A percentile compares a stretch with the other conserved stretches of the same genome.
Conservation (phyloP, 768 basidiomycete genomes). For the Boletus barrowsii region DNA sequence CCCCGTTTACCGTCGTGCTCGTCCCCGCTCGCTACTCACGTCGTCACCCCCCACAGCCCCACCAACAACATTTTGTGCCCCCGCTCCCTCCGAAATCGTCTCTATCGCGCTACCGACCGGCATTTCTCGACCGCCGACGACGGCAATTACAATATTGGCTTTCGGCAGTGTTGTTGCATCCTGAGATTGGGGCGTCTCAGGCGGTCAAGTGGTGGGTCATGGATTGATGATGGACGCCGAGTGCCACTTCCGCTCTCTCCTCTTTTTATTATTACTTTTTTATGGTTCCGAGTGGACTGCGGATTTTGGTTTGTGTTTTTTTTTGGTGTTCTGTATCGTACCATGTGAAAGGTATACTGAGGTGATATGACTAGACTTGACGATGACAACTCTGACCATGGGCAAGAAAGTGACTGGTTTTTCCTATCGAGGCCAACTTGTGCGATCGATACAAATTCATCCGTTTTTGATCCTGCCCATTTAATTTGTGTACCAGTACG, state of each 20-base stretch:
- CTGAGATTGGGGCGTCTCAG: conserved; percentile 63
- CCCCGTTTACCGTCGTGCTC: no score
- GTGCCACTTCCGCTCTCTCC: background rate
- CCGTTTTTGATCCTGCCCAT: no score
- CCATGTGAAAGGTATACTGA: no score
- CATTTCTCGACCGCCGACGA: conserved; percentile 63
- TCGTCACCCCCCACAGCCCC: conserved; percentile 30
- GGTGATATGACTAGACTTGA: no score
- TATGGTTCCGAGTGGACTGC: background rate
- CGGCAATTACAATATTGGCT: conserved; percentile 66
- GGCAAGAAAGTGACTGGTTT: no score
- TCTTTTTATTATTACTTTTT: conserved; percentile 13
- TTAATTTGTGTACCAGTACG: no score
- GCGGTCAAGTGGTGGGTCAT: conserved; percentile 64
- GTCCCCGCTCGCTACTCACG: background rate
- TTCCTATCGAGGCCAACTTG: no score
- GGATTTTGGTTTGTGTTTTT: no score
- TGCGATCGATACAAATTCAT: no score
- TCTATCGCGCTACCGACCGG: conserved; percentile 61
- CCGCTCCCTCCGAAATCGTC: conserved; percentile 67
- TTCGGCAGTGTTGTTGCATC: conserved; percentile 59
- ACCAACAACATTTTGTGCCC: conserved; percentile 49
- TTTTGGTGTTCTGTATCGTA: no score
- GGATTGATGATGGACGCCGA: conserved; percentile 22
- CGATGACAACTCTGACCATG: no score